Percentiles rank a stretch among this genome's conserved stretches.
Evolutionary conservation across 2,329 filamentous ascomycete genomes (phyloP).

Genomic region (Talaromyces sp.): DNA sequence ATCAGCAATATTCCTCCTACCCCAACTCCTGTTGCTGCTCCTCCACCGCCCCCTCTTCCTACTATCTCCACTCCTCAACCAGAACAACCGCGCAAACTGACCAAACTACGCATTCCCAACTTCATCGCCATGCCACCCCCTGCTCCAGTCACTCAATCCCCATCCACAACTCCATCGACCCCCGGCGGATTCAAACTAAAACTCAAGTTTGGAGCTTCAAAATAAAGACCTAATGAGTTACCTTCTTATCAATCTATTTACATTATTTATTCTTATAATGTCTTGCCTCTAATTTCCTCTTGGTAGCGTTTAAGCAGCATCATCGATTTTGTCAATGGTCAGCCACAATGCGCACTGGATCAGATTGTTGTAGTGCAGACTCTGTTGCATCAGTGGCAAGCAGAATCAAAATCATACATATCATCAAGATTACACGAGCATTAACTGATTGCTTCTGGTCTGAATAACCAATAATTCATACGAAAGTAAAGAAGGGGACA

Average conservation of each 20-base stretch:
- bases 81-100: conserved; percentile 22
- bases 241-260: background rate
- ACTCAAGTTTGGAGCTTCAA: conserved; percentile 37
- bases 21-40: background rate
- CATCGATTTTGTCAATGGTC: background rate
- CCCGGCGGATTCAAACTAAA: conserved; percentile 42
- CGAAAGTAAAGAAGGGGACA: background rate
- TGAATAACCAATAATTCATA: background rate
- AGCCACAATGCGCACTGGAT: background rate
- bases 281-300: background rate
- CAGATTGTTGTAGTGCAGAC: background rate
- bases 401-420: background rate
- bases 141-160: conserved; percentile 27
- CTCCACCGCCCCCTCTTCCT: conserved; percentile 14
- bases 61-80: conserved; percentile 20
- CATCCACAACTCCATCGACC: conserved; percentile 29
- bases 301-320: background rate
- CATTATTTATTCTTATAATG: background rate
- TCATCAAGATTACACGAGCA: background rate
- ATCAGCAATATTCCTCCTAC: conserved; percentile 20
- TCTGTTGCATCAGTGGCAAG: background rate
- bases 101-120: conserved; percentile 36
- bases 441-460: background rate
- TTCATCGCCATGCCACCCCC: conserved; percentile 28
- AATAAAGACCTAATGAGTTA: conserved; percentile 22